phyloP scores from a whole-genome alignment of 2,329 filamentous ascomycete genomes.

The Lecanicillium sp. region DNA sequence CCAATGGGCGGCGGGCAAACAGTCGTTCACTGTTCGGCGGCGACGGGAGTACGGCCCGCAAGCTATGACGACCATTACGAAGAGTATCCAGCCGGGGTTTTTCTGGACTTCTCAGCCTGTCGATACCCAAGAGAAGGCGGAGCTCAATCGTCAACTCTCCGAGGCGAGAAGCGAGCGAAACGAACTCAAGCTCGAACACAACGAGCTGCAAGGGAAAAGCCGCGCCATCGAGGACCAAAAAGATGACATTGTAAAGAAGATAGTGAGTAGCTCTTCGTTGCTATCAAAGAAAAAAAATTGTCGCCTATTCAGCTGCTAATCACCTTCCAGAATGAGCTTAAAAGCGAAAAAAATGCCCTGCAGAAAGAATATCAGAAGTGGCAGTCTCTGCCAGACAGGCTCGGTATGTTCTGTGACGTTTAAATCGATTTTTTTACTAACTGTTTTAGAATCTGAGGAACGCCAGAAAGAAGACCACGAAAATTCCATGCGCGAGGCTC shows the following conservation, averaged over 20 bases:
- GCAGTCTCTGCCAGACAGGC: constrained; percentile 59
- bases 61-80: constrained; percentile 62
- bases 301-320: constrained; percentile 17
- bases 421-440: constrained; percentile 10
- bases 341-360: constrained; percentile 55
- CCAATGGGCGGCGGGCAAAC: constrained; percentile 61
- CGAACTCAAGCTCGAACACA: constrained; percentile 23
- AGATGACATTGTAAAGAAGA: constrained; percentile 31
- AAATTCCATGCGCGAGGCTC: constrained; percentile 22
- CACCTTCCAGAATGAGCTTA: constrained; percentile 35
- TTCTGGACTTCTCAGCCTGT: constrained; percentile 74
- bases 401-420: constrained; percentile 41
- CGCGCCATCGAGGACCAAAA: constrained; percentile 13
- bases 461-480: constrained; percentile 21
- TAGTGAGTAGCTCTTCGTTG: constrained; percentile 20
- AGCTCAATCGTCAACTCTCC: constrained; percentile 45
- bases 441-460: constrained; percentile 25
- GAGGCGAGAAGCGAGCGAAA: constrained; percentile 28
- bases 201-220: constrained; percentile 27
- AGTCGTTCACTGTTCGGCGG: constrained; percentile 56
- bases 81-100: constrained; percentile 48
- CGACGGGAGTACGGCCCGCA: constrained; percentile 73
- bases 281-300: too few species aligned
- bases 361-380: constrained; percentile 60
- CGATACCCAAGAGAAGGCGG: constrained; percentile 55